phyloP scores from a whole-genome alignment of 345 rosid genomes.

The Moricandia arvensis region DNA sequence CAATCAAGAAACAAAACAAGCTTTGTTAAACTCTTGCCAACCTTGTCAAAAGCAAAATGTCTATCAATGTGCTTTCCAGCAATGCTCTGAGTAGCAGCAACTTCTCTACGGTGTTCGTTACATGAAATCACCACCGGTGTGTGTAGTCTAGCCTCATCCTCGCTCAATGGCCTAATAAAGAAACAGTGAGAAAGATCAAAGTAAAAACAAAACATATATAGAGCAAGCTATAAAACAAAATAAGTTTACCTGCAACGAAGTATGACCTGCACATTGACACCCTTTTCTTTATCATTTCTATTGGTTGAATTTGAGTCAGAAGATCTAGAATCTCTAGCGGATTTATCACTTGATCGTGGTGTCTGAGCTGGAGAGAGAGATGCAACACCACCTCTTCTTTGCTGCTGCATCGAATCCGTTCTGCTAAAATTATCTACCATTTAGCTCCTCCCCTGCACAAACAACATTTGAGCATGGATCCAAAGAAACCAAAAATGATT shows the following conservation, averaged over 20 bases:
- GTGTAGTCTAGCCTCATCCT: constrained; percentile 68
- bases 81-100: constrained; percentile 78
- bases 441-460: constrained; percentile 20
- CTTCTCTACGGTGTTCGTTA: constrained; percentile 85
- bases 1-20: constrained; percentile 1
- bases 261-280: constrained; percentile 95
- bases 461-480: too few species aligned
- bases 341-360: constrained; percentile 84
- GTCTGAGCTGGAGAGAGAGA: constrained; percentile 86
- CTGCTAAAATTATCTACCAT: constrained; percentile 27
- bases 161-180: constrained; percentile 73
- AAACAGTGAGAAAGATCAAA: background rate
- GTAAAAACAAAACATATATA: background rate
- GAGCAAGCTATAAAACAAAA: background rate
- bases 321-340: constrained; percentile 80
- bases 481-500: constrained; percentile 13
- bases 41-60: constrained; percentile 94
- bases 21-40: background rate
- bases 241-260: constrained; percentile 89
- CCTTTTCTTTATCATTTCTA: constrained; percentile 85
- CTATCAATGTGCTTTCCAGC: constrained; percentile 97
- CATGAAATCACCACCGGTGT: constrained; percentile 91
- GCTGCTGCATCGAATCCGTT: constrained; percentile 68
- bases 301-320: constrained; percentile 61
- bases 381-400: constrained; percentile 69